phyloP scores from a whole-genome alignment of 805 yeast genomes.

The Candida ponderosae region DNA sequence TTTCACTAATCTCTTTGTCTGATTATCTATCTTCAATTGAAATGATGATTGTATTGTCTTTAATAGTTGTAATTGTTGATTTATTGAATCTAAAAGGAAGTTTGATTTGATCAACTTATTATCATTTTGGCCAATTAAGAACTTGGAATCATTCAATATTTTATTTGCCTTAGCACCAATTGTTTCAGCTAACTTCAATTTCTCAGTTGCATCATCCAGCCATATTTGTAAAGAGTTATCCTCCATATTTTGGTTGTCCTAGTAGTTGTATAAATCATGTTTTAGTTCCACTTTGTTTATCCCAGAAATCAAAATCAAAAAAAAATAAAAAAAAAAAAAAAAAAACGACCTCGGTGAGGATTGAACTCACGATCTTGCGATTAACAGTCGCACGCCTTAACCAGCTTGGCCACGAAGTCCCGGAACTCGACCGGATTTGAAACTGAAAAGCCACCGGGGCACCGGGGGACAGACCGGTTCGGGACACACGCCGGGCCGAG shows the following conservation, averaged over 20 bases:
- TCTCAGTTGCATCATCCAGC: conserved; percentile 39
- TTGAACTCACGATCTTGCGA: conserved; percentile 45
- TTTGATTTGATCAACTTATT: conserved; percentile 32
- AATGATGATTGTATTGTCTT: conserved; percentile 24
- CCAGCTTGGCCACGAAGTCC: conserved; percentile 25
- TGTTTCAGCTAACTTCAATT: conserved; percentile 40
- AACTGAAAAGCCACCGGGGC: too few relatives aligned
- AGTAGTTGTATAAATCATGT: too few relatives aligned
- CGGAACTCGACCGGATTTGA: too few relatives aligned
- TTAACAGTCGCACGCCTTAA: conserved; percentile 45
- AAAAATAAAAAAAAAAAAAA: conserved; percentile 8
- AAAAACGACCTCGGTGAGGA: conserved; percentile 40
- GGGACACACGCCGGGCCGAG: background rate
- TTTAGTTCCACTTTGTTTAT: too few relatives aligned
- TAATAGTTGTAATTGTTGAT: conserved; percentile 39
- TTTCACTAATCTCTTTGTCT: conserved; percentile 16
- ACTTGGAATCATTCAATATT: conserved; percentile 27
- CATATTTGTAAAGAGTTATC: conserved; percentile 18
- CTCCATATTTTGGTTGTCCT: conserved; percentile 3
- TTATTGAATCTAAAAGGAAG: conserved; percentile 37
- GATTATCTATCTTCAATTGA: conserved; percentile 19
- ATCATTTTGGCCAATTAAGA: conserved; percentile 32
- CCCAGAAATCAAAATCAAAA: too few relatives aligned
- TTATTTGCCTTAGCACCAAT: conserved; percentile 44
- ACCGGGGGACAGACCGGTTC: too few relatives aligned